These are phyloP conservation scores for Saccharomycopsis vini DNA, from an alignment of 805 yeast species.

Conservation along the genomic window DNA sequence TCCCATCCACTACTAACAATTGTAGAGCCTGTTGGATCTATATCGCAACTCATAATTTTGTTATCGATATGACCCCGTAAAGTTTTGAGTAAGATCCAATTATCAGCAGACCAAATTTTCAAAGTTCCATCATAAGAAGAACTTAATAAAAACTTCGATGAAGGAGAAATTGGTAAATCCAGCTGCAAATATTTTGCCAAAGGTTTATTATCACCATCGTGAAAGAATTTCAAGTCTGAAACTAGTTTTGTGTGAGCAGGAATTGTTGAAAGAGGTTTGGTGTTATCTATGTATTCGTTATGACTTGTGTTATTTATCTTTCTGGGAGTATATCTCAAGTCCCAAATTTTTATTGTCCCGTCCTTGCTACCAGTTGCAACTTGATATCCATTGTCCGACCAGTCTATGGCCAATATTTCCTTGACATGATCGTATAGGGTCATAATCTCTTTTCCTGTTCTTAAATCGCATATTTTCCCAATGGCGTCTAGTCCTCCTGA, in stretches of 20 bases:
- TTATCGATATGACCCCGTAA: conserved; percentile 50
- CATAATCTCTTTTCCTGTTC: conserved; percentile 62
- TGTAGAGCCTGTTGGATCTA: conserved; percentile 32
- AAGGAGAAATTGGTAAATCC: conserved; percentile 24
- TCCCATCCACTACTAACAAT: conserved; percentile 80
- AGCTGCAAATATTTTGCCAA: conserved; percentile 26
- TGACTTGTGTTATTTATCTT: conserved; percentile 20
- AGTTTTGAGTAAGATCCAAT: conserved; percentile 51
- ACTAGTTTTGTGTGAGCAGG: conserved; percentile 72
- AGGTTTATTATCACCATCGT: conserved; percentile 20
- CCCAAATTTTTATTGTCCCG: conserved; percentile 78
- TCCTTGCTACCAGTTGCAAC: conserved; percentile 83
- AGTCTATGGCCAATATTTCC: conserved; percentile 62
- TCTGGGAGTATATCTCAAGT: conserved; percentile 43
- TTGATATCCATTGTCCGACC: conserved; percentile 69
- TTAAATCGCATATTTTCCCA: conserved; percentile 74
- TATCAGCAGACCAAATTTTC: conserved; percentile 57
- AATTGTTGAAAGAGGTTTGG: conserved; percentile 32
- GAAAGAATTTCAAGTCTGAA: conserved; percentile 51
- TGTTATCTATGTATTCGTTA: conserved; percentile 12
- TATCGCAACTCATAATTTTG: conserved; percentile 64
- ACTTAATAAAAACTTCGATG: conserved; percentile 46
- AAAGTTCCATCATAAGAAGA: conserved; percentile 66
- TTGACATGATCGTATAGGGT: conserved; percentile 58
- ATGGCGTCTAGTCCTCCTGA: conserved; percentile 74